Percentiles rank a stretch among this genome's conserved stretches.
Evolutionary conservation across 2,329 filamentous ascomycete species (phyloP).

Genomic region (Talaromyces sp.): DNA sequence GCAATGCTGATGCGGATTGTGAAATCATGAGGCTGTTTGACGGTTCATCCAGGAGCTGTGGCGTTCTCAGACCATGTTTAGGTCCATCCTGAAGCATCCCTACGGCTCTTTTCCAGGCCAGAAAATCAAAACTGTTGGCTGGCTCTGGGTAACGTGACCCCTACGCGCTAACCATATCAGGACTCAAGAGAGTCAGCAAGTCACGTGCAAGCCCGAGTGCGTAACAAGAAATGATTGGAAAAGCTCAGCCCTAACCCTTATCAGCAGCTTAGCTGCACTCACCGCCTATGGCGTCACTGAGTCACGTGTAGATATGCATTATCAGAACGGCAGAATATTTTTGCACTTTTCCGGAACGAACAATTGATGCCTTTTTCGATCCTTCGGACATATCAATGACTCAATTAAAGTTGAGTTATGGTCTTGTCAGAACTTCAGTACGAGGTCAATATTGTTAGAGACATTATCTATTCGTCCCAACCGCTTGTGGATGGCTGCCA

Average conservation of each 20-base stretch:
- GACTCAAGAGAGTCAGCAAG: neutral
- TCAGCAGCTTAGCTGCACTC: neutral
- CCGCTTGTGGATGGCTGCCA: neutral
- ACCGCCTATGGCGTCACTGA: neutral
- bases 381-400: neutral
- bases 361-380: neutral
- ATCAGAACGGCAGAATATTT: constrained; percentile 3
- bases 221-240: neutral
- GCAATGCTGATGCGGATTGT: neutral
- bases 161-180: neutral
- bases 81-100: neutral
- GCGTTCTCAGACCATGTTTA: neutral
- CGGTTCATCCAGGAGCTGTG: neutral
- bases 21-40: neutral
- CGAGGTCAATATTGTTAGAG: neutral
- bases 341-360: neutral
- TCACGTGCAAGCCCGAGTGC: neutral
- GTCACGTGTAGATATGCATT: constrained; percentile 11
- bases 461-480: neutral
- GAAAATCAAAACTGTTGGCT: neutral
- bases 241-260: neutral
- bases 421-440: neutral
- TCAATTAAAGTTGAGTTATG: neutral
- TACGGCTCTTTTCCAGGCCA: no score
- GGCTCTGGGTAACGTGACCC: neutral